A percentile compares a stretch with the other conserved stretches of the same genome.
These are phyloP conservation scores for Acanthamoeba castellanii DNA, from an alignment of 208 protist genomes.

Conservation along the genomic window DNA sequence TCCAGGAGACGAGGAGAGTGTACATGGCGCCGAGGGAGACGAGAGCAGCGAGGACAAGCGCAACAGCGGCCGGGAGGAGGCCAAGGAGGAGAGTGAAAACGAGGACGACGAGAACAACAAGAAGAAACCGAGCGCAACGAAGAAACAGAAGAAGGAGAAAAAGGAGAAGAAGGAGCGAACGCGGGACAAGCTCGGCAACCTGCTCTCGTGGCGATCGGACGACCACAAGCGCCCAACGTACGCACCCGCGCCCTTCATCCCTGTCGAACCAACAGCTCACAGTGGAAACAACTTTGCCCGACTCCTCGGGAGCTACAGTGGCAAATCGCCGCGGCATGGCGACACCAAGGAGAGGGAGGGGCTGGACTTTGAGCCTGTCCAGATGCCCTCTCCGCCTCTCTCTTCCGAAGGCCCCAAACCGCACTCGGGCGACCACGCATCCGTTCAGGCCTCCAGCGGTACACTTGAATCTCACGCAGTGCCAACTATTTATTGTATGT, in stretches of 20 bases:
- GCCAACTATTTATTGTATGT: no score
- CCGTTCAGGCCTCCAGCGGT: background rate
- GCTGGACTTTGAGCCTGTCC: background rate
- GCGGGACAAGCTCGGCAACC: background rate
- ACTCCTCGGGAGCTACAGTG: background rate
- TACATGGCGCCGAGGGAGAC: background rate
- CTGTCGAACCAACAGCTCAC: no score
- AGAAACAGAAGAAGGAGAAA: background rate
- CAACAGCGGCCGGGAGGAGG: background rate
- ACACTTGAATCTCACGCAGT: background rate
- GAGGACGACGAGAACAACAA: background rate
- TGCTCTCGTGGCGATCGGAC: background rate
- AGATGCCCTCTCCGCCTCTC: background rate
- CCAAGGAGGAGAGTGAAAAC: background rate
- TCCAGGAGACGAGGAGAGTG: background rate
- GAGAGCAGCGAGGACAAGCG: constrained; percentile 3
- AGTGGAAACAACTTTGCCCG: no score
- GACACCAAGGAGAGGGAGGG: background rate
- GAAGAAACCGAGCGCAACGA: background rate
- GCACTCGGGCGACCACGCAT: background rate
- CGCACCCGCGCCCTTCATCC: background rate
- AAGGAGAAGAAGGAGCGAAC: background rate
- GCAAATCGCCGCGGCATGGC: background rate
- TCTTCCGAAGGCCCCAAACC: background rate
- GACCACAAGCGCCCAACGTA: background rate